Evolutionary conservation across 495 filamentous ascomycete genomes (phyloP).

Genomic region (Trichoderma reesei): DNA sequence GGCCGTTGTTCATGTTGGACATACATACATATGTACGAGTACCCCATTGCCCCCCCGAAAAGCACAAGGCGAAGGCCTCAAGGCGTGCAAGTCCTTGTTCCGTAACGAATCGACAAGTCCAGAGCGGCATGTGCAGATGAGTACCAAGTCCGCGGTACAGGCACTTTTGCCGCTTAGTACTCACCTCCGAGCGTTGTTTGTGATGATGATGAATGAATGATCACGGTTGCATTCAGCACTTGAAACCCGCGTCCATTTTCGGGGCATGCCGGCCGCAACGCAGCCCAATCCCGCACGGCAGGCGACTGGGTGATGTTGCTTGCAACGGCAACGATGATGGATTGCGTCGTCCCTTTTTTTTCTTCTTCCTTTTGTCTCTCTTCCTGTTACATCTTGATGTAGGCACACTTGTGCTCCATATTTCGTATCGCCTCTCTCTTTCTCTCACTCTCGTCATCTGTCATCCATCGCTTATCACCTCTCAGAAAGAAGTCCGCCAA

Average conservation of each 20-base stretch:
- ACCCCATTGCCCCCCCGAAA: background rate
- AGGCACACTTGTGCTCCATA: background rate
- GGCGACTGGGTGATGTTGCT: no score
- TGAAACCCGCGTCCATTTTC: no score
- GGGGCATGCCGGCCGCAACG: no score
- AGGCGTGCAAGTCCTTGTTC: background rate
- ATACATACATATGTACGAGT: conserved; percentile 8
- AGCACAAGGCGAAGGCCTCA: background rate
- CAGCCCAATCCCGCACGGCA: no score
- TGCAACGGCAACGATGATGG: background rate
- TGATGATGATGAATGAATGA: no score
- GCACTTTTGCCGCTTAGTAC: no score
- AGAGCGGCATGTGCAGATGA: no score
- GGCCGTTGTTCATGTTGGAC: background rate
- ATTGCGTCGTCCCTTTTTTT: no score
- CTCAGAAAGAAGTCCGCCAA: background rate
- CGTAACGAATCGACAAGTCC: background rate
- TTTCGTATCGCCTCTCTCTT: background rate
- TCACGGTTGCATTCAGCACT: no score
- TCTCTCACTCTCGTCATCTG: background rate
- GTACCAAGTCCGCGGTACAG: no score
- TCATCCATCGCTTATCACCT: conserved; percentile 2
- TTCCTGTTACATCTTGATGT: background rate
- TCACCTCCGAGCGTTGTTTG: no score
- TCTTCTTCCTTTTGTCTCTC: no score